These are phyloP conservation scores for Angophora floribunda DNA, from an alignment of 345 rosid species.

Conservation along the genomic window DNA sequence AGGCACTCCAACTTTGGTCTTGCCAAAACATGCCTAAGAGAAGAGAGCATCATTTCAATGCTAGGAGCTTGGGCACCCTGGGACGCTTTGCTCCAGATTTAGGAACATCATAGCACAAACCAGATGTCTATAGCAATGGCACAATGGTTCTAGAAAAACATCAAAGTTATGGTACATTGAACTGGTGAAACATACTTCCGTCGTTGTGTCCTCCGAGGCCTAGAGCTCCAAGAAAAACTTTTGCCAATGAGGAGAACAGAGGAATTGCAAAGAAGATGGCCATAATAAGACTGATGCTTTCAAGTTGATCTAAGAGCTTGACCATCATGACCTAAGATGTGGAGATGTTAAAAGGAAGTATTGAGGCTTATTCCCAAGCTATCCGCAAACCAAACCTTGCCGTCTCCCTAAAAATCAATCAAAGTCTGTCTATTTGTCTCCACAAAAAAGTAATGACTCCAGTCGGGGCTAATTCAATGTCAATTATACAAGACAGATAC, in stretches of 20 bases:
- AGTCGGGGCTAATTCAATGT: neutral
- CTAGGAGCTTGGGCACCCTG: neutral
- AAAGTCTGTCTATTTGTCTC: neutral
- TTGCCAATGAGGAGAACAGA: neutral
- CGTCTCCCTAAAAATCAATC: neutral
- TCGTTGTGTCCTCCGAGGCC: rapidly evolving
- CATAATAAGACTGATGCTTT: neutral
- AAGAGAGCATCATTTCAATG: neutral
- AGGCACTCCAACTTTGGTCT: neutral
- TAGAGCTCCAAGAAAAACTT: neutral
- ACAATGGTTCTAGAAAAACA: neutral
- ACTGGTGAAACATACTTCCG: neutral
- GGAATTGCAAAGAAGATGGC: neutral
- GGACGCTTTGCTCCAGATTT: neutral
- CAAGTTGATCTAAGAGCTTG: rapidly evolving
- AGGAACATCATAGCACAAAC: neutral
- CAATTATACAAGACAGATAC: rapidly evolving
- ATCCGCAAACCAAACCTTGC: neutral
- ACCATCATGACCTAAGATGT: neutral
- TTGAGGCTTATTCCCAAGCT: neutral
- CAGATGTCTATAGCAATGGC: neutral
- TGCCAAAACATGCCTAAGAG: neutral
- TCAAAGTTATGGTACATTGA: neutral
- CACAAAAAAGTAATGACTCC: neutral
- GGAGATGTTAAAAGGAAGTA: neutral